Evolutionary conservation across 371 early-diverging fungal species (phyloP), one percentile per base, ranked within the genome.

Genomic region (Conidiobolus incongruus): DNA sequence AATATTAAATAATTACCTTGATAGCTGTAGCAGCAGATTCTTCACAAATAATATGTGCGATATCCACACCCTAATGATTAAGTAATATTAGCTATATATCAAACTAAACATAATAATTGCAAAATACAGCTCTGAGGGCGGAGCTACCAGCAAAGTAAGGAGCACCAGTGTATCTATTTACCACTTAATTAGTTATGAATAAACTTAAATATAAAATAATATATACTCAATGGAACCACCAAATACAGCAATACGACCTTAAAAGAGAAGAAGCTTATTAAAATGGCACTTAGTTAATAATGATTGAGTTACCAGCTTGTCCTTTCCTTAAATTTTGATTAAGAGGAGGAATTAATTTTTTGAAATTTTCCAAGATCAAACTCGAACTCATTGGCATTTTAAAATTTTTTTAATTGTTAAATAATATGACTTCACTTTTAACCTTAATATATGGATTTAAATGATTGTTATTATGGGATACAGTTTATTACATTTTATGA

Each of bases 11-110:
- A 17, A 31, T 46, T 46, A 68, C 72, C 59, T 91, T 89, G 47
- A 91, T 80, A 13, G 71, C 74, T 1, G 63, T 46, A 0, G 72
- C 75, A 0, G 96, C 89, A 20, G 69, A 68, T 40, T 69, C 68
- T 24, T 84, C 82, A 52, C 95, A 92, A 35, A 93, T 69, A 28
- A 98, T 65, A 50, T 91, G 83, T 20, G 81, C 75, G 10, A 96
- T 56, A 49, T 98, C 98, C 0, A 75, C 79, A 22, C 98, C 98
- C 26, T 26, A 26, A 26, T n/a, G n/a, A n/a, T n/a, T n/a, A n/a
- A n/a, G n/a, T n/a, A n/a, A n/a, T n/a, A n/a, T n/a, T n/a, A n/a
- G n/a, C n/a, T n/a, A n/a, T n/a, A n/a, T n/a, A n/a, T n/a, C n/a
- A n/a, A n/a, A n/a, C n/a, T n/a, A n/a, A n/a, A n/a, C n/a, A n/a